Percentiles rank a stretch among this genome's conserved stretches.
These are phyloP conservation scores for Aaosphaeria arxii DNA, from an alignment of 2,329 filamentous ascomycete species.

Conservation along the genomic window DNA sequence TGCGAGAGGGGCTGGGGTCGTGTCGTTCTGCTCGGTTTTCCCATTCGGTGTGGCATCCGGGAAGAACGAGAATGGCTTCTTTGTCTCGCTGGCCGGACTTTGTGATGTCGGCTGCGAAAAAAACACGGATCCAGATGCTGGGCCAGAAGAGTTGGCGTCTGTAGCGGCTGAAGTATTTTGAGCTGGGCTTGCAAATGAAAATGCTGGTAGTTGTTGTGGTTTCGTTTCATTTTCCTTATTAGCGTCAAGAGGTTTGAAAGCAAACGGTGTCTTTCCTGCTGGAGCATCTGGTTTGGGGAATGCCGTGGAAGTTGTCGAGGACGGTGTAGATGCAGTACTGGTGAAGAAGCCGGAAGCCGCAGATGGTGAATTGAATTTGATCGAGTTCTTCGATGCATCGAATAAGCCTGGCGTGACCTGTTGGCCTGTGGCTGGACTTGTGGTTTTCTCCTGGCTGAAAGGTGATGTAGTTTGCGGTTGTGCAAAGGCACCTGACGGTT, in stretches of 20 bases:
- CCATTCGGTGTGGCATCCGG: neutral
- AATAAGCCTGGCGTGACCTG: conserved; percentile 23
- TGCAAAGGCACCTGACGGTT: neutral
- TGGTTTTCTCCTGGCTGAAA: neutral
- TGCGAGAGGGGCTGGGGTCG: neutral
- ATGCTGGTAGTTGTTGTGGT: neutral
- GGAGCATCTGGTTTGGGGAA: too few relatives aligned
- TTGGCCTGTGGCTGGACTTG: conserved; percentile 3
- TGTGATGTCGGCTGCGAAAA: neutral
- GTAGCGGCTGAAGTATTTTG: too few relatives aligned
- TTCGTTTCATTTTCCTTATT: too few relatives aligned
- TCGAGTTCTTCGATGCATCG: conserved; percentile 21
- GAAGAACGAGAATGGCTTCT: neutral
- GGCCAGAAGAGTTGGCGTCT: too few relatives aligned
- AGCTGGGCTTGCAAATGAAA: neutral
- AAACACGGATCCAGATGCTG: too few relatives aligned
- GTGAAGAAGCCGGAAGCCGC: neutral
- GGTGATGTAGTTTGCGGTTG: neutral
- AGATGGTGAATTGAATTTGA: conserved; percentile 18
- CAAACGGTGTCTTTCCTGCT: too few relatives aligned
- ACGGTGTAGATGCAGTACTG: too few relatives aligned
- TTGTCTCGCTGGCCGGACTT: neutral
- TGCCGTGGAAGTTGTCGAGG: too few relatives aligned
- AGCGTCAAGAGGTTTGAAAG: too few relatives aligned
- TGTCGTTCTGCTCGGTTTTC: neutral